phyloP scores from a whole-genome alignment of 768 basidiomycete species.

The Mycena vitilis region DNA sequence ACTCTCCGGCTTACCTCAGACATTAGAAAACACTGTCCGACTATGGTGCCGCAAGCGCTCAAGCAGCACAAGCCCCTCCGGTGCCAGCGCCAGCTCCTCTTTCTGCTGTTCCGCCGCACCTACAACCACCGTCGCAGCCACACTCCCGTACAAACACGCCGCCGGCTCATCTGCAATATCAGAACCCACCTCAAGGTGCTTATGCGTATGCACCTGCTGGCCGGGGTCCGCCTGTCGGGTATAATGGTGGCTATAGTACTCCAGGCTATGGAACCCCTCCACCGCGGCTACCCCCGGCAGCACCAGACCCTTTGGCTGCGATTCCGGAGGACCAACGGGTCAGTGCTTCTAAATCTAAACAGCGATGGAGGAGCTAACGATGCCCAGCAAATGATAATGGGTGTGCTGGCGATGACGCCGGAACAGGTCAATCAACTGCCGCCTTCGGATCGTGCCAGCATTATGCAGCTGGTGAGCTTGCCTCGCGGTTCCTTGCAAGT shows the following conservation, averaged over 20 bases:
- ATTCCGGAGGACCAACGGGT: conserved; percentile 37
- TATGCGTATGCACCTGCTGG: conserved; percentile 38
- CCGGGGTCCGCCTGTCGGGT: conserved; percentile 38
- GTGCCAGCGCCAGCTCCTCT: conserved; percentile 47
- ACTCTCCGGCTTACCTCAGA: conserved; percentile 11
- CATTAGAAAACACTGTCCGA: conserved; percentile 72
- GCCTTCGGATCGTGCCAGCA: conserved; percentile 76
- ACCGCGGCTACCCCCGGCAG: conserved; percentile 21
- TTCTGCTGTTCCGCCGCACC: conserved; percentile 61
- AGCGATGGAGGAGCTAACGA: conserved; percentile 29
- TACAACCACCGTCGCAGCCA: conserved; percentile 50
- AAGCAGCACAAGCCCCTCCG: conserved; percentile 43
- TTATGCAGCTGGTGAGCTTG: conserved; percentile 82
- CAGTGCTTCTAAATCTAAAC: conserved; percentile 1
- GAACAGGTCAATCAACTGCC: conserved; percentile 86
- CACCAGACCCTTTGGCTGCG: conserved; percentile 21
- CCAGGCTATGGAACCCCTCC: conserved; percentile 24
- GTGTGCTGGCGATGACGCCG: conserved; percentile 83
- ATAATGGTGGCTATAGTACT: conserved; percentile 32
- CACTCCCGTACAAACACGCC: conserved; percentile 48
- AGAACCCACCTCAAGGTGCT: conserved; percentile 26
- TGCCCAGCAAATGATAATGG: conserved; percentile 75
- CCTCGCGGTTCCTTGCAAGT: neutral
- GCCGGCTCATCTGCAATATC: conserved; percentile 32
- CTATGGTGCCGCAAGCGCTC: conserved; percentile 51